A percentile compares a stretch with the other conserved stretches of the same genome.
These are phyloP conservation scores for Aspergillus tamarii DNA, from an alignment of 2,329 filamentous ascomycete species.

Conservation along the genomic window DNA sequence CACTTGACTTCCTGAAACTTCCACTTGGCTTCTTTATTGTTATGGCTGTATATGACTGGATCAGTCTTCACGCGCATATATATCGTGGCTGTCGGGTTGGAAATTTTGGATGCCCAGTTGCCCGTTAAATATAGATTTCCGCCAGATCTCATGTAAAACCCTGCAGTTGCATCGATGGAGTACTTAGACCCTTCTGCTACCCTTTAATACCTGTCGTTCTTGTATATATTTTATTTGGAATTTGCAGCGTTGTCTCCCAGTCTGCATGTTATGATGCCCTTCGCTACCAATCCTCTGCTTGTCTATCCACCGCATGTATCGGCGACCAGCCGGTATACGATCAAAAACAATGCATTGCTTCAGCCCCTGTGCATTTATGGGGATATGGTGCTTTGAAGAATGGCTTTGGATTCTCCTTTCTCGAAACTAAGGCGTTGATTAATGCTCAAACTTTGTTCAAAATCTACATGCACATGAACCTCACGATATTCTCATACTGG, in stretches of 20 bases:
- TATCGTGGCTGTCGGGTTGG: not conserved
- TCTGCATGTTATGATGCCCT: not conserved
- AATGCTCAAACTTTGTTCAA: not conserved
- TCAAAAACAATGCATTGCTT: not conserved
- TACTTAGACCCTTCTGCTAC: constrained; percentile 10
- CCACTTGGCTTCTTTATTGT: not conserved
- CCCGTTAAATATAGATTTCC: constrained; percentile 16
- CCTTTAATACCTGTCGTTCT: constrained; percentile 6
- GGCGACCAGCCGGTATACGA: not conserved
- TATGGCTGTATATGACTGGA: not conserved
- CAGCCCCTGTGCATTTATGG: not conserved
- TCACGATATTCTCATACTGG: not conserved
- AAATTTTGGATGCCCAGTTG: not conserved
- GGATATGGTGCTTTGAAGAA: not conserved
- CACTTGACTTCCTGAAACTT: constrained; percentile 29
- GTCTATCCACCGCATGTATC: not conserved
- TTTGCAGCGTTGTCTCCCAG: not conserved
- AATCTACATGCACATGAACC: not conserved
- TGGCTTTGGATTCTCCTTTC: not conserved
- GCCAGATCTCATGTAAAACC: constrained; percentile 6
- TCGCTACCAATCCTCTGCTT: not conserved
- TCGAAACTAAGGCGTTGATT: not conserved
- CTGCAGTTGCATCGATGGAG: constrained; percentile 25
- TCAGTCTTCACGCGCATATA: not conserved
- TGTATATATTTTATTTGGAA: constrained; percentile 20